Conservation (phyloP, 2,329 filamentous ascomycete genomes). For the Colletotrichum sp. region DNA sequence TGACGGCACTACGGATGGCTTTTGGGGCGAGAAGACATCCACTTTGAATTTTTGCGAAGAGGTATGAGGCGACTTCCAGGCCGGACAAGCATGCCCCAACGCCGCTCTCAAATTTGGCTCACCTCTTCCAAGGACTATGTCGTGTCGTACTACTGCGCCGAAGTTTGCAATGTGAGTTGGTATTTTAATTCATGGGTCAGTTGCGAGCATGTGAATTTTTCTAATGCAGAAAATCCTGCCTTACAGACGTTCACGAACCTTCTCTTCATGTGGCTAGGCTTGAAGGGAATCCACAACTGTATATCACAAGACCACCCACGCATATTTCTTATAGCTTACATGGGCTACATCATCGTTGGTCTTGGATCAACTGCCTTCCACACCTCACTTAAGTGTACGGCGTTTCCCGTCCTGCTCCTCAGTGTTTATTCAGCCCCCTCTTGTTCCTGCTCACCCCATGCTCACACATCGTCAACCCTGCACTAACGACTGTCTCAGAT, state of each 20-base stretch:
- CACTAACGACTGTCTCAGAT: constrained; percentile 38
- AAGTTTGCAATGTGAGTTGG: constrained; percentile 67
- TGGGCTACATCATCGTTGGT: constrained; percentile 60
- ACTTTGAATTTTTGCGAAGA: constrained; percentile 85
- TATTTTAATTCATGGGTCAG: neutral
- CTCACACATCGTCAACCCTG: neutral
- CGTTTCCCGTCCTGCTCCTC: neutral
- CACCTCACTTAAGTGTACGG: constrained; percentile 58
- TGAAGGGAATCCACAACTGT: constrained; percentile 78
- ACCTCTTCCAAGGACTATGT: constrained; percentile 58
- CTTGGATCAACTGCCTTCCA: constrained; percentile 63
- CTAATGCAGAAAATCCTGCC: neutral
- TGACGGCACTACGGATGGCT: constrained; percentile 44
- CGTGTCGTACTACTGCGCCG: constrained; percentile 75
- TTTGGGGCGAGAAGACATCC: constrained; percentile 73
- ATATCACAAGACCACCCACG: constrained; percentile 72
- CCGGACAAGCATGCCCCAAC: neutral
- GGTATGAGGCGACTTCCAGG: constrained; percentile 45
- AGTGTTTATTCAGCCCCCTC: neutral
- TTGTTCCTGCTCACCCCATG: neutral
- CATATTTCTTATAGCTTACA: constrained; percentile 73
- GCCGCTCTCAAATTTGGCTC: constrained; percentile 9
- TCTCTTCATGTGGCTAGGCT: constrained; percentile 79
- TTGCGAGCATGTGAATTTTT: neutral
- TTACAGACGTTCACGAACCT: constrained; percentile 77